phyloP scores from a whole-genome alignment of 2,329 filamentous ascomycete species.

The Ceratocystis smalleyi region DNA sequence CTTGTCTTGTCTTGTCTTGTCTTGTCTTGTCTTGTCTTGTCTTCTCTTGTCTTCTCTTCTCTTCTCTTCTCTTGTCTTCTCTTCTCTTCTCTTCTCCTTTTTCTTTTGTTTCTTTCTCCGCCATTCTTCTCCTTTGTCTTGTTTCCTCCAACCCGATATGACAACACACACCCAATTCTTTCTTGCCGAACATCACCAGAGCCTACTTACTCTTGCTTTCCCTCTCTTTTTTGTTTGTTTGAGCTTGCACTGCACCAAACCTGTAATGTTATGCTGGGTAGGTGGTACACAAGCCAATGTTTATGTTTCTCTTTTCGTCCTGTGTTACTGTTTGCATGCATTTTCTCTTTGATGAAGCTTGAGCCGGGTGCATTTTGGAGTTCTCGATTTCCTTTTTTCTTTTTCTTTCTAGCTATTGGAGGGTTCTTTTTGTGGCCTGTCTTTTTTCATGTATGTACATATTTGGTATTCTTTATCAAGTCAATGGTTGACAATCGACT shows the following conservation, averaged over 20 bases:
- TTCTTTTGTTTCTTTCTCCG: not conserved
- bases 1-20: not conserved
- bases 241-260: not conserved
- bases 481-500: not conserved
- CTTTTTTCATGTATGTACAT: not conserved
- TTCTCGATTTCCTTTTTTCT: not conserved
- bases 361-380: not conserved
- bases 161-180: not conserved
- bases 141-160: not conserved
- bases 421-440: not conserved
- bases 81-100: not conserved
- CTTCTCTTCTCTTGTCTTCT: not conserved
- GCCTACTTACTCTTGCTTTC: not conserved
- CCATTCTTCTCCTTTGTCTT: not conserved
- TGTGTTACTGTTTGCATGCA: not conserved
- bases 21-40: not conserved
- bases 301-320: not conserved
- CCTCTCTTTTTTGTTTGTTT: not conserved
- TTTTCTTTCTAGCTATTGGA: not conserved
- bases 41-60: not conserved
- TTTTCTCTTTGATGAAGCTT: conserved; percentile 1
- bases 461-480: not conserved
- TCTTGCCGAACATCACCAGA: not conserved
- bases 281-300: not conserved
- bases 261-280: not conserved